A percentile compares a stretch with the other conserved stretches of the same genome.
Conservation (phyloP, 139 green algal species). For the Zygnema circumcarinatum region DNA sequence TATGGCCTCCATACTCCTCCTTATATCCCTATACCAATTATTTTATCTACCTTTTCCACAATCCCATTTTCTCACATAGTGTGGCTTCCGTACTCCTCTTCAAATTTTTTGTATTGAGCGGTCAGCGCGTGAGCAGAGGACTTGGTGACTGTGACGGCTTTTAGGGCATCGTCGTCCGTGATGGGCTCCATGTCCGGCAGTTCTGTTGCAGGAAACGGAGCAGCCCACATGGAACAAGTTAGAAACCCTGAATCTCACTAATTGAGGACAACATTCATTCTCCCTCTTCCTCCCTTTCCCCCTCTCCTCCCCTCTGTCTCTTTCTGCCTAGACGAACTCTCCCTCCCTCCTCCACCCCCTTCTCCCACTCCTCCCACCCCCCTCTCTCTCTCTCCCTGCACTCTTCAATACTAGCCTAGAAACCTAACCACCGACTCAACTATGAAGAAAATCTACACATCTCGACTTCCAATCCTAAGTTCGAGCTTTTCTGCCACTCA, state of each 20-base stretch:
- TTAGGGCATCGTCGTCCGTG: conserved; percentile 9
- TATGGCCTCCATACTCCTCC: too few relatives aligned
- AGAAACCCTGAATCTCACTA: neutral
- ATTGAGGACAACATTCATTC: neutral
- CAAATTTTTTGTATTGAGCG: conserved; percentile 15
- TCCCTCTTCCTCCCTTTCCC: neutral
- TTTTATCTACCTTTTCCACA: too few relatives aligned
- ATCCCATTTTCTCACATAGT: too few relatives aligned
- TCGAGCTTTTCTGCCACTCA: neutral
- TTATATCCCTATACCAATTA: too few relatives aligned
- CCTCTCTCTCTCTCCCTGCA: too few relatives aligned
- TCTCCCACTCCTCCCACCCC: too few relatives aligned
- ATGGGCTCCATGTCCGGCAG: neutral
- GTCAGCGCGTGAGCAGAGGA: neutral
- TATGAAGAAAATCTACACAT: too few relatives aligned
- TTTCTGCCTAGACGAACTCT: neutral
- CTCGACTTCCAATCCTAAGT: neutral
- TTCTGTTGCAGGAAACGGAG: neutral
- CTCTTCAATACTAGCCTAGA: too few relatives aligned
- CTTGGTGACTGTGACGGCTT: conserved; percentile 5
- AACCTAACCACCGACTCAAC: too few relatives aligned
- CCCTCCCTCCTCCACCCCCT: too few relatives aligned
- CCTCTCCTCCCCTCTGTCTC: neutral
- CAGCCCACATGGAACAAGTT: neutral
- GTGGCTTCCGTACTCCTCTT: conserved; percentile 15